Percentiles rank a stretch among this genome's conserved stretches.
Conservation (phyloP, 2,329 filamentous ascomycete species). For the Macrophomina tecta region DNA sequence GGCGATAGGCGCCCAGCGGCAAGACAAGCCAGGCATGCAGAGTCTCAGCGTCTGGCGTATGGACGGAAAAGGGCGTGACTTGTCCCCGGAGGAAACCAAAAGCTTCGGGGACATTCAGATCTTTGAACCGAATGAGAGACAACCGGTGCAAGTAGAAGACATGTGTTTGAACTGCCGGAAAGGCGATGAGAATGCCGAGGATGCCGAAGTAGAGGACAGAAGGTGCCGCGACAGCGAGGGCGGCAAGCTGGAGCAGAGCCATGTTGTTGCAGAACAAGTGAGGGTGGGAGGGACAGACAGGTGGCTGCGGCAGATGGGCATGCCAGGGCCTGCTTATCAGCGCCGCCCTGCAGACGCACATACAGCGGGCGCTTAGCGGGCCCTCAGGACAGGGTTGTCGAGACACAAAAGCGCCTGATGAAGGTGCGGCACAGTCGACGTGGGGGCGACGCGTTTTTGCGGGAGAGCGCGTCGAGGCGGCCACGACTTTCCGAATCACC, state of each 20-base stretch:
- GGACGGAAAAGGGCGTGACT: slow-evolving; percentile 56
- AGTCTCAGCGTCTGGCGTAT: slow-evolving; percentile 47
- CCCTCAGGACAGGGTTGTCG: background rate
- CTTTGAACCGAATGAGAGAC: slow-evolving; percentile 61
- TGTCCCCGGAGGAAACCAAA: slow-evolving; percentile 58
- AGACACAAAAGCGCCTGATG: background rate
- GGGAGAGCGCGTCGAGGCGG: background rate
- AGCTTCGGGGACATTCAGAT: slow-evolving; percentile 55
- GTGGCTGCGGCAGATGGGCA: background rate
- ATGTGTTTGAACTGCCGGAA: slow-evolving; percentile 59
- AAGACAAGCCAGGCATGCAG: slow-evolving; percentile 60
- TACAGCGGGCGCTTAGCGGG: background rate
- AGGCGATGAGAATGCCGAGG: slow-evolving; percentile 52
- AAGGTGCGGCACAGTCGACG: background rate
- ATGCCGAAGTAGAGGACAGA: slow-evolving; percentile 48
- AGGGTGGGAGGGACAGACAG: background rate
- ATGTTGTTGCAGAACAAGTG: background rate
- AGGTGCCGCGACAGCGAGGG: background rate
- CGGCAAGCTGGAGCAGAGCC: background rate
- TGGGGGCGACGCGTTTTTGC: background rate
- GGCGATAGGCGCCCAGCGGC: slow-evolving; percentile 53
- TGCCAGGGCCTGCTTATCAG: background rate
- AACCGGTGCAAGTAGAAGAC: slow-evolving; percentile 63
- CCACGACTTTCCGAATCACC: background rate
- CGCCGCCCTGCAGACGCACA: background rate